These are phyloP conservation scores for Leavenworthia alabamica DNA, from an alignment of 345 rosid genomes.

Conservation along the genomic window DNA sequence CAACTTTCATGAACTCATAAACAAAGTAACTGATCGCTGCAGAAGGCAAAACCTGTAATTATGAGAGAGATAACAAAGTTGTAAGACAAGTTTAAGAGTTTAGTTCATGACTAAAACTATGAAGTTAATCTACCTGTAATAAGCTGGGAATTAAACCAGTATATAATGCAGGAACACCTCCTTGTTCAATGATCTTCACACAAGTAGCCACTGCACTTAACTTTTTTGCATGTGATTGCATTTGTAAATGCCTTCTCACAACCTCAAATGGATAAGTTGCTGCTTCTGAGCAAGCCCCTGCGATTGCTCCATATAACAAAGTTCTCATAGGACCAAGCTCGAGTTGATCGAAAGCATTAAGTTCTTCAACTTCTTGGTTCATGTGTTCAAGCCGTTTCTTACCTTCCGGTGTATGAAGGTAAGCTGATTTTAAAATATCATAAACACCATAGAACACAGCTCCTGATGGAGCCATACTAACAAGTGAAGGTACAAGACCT, in stretches of 20 bases:
- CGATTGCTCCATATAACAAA: conserved; percentile 57
- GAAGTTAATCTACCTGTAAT: conserved; percentile 43
- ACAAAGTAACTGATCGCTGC: conserved; percentile 79
- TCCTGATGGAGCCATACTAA: conserved; percentile 74
- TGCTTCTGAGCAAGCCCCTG: conserved; percentile 80
- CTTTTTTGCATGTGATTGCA: conserved; percentile 53
- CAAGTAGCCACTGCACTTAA: conserved; percentile 53
- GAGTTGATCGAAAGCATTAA: conserved; percentile 62
- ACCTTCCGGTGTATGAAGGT: conserved; percentile 59
- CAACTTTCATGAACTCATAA: conserved; percentile 81
- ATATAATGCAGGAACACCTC: conserved; percentile 65
- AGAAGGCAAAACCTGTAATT: conserved; percentile 76
- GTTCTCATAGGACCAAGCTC: conserved; percentile 72
- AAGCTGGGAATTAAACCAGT: conserved; percentile 69
- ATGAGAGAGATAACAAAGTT: conserved; percentile 6
- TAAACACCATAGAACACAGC: conserved; percentile 71
- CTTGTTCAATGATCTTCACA: conserved; percentile 53
- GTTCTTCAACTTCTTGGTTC: conserved; percentile 46
- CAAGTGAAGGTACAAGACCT: conserved; percentile 64
- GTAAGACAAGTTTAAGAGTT: not conserved
- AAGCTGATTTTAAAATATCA: conserved; percentile 56
- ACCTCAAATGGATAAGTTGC: conserved; percentile 75
- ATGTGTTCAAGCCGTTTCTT: conserved; percentile 52
- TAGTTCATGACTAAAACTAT: not conserved
- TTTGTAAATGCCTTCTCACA: conserved; percentile 64